A percentile compares a stretch with the other conserved stretches of the same genome.
phyloP scores from a whole-genome alignment of 148 eudicot species.

The Fagopyrum homotropicum region DNA sequence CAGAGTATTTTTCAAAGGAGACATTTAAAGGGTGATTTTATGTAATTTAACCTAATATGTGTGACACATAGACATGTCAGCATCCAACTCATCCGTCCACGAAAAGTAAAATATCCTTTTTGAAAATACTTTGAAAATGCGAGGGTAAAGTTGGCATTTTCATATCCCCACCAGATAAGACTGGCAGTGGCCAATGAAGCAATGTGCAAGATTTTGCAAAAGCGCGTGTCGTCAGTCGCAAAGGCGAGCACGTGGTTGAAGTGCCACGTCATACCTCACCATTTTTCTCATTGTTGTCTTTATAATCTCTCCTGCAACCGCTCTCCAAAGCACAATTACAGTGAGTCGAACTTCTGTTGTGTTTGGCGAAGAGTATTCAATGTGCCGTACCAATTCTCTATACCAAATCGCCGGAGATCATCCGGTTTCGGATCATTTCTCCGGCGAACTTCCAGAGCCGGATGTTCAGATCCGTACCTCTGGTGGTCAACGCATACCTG shows the following conservation, averaged over 20 bases:
- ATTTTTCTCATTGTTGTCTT: neutral
- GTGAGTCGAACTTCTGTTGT: neutral
- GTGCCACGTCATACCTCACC: neutral
- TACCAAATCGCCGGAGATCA: constrained; percentile 1
- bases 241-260: neutral
- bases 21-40: too few relatives aligned
- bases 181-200: neutral
- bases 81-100: neutral
- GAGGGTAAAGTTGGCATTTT: neutral
- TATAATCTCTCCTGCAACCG: neutral
- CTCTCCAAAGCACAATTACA: neutral
- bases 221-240: neutral
- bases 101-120: neutral
- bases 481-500: constrained; percentile 50
- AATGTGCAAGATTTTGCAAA: neutral
- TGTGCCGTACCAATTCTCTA: constrained; percentile 24
- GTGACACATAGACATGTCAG: neutral
- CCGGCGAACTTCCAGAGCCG: constrained; percentile 28
- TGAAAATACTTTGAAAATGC: neutral
- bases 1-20: too few relatives aligned
- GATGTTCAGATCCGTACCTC: constrained; percentile 52
- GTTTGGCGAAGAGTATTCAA: neutral
- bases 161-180: neutral
- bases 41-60: too few relatives aligned
- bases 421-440: constrained; percentile 19